Evolutionary conservation across 352 stramenopile genomes (phyloP).

Genomic region (Phytophthora melonis): DNA sequence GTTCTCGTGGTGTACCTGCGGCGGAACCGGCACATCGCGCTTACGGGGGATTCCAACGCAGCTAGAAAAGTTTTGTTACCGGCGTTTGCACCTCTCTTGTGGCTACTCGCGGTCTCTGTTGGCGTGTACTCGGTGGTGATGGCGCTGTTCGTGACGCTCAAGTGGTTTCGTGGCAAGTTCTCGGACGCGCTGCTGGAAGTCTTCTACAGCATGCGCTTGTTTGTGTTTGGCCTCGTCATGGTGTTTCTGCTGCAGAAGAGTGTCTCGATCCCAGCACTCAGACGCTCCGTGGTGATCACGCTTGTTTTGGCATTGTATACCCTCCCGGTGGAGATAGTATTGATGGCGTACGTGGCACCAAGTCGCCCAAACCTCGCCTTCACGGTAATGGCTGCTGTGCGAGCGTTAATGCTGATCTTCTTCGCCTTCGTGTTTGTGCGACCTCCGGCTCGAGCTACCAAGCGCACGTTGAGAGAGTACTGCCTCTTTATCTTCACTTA

Average conservation of each 20-base stretch:
- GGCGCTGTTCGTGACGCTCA: constrained; percentile 28
- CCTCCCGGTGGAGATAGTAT: constrained; percentile 27
- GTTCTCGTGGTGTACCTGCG: constrained; percentile 65
- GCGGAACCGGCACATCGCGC: constrained; percentile 60
- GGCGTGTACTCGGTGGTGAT: constrained; percentile 50
- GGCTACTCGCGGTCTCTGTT: constrained; percentile 51
- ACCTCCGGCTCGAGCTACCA: constrained; percentile 37
- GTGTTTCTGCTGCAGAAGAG: constrained; percentile 72
- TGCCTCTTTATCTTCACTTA: constrained; percentile 48
- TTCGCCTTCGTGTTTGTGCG: constrained; percentile 38
- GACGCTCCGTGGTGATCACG: constrained; percentile 47
- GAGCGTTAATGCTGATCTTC: constrained; percentile 27
- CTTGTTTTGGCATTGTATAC: constrained; percentile 48
- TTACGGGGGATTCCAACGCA: constrained; percentile 54
- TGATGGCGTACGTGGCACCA: constrained; percentile 33
- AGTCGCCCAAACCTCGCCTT: constrained; percentile 23
- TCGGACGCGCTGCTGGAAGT: constrained; percentile 42
- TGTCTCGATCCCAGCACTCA: constrained; percentile 56
- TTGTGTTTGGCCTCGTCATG: constrained; percentile 58
- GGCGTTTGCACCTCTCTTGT: constrained; percentile 75
- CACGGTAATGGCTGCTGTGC: constrained; percentile 24
- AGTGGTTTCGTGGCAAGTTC: constrained; percentile 45
- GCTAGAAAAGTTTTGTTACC: constrained; percentile 71
- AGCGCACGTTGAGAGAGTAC: constrained; percentile 46
- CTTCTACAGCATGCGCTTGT: constrained; percentile 64